Base-by-base conservation (phyloP, 2,329 filamentous ascomycete species). In the Diplodia corticola region DNA sequence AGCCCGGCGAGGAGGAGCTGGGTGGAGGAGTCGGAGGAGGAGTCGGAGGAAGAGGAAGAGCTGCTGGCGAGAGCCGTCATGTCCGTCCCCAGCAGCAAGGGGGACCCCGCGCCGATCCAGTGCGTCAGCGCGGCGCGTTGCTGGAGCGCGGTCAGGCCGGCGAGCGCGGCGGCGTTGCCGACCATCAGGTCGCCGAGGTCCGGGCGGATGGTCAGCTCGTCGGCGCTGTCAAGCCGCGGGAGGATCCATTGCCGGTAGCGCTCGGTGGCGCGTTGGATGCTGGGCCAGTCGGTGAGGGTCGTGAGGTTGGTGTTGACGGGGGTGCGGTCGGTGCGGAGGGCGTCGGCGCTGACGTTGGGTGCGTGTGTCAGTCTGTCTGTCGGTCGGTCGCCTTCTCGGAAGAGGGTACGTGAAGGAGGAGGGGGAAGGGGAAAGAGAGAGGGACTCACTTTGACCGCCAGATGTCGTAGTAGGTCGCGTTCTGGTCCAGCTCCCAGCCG, bases 51-150 rank as follows among this genome's bases (percentile, higher is more conserved):
- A 60, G 1, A 75, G 68, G 20, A 70, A 40, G 54, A 55, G n/a
- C 33, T 22, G n/a, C 5, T 10, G 24, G 46, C 64, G 12, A 69
- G 46, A 13, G 70, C 66, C 4, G 69, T 72, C 15, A 74, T 30
- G 48, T 75, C 73, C 13, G 70, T 71, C 28, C 73, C 73, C 13
- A 71, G 54, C 35, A 75, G 72, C 12, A 75, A 68, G 44, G 73
- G 74, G 2, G 73, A 71, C 6, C 67, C 71, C 0, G 73, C 73
- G n/a, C 73, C 72, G 37, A 75, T 63, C 73, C 73, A 75, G 65
- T 75, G 73, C 30, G 66, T 74, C 67, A 72, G 70, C 26, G 73
- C 71, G 17, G 71, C 72, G 28, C 69, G 70, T 3, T 73, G 70
- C 49, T 73, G 67, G 3, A 33, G 55, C 64, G 73, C 72, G 2